phyloP scores from a whole-genome alignment of 805 yeast species.

The Monosporozyma siamensis region DNA sequence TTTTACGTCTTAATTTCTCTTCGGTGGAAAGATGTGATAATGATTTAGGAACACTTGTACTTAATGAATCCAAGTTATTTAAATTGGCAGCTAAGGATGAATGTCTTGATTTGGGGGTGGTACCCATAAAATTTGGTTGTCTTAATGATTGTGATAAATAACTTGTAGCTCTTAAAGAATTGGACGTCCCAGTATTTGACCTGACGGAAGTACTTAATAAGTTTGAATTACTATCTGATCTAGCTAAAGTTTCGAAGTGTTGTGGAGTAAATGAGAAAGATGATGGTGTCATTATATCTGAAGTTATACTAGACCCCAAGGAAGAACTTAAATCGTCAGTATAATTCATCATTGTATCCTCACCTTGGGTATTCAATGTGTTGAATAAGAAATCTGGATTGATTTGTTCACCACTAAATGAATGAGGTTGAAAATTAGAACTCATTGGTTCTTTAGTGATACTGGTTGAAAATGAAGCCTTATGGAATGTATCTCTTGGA shows the following conservation, averaged over 20 bases:
- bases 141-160: slow-evolving; percentile 25
- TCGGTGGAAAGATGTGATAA: slow-evolving; percentile 33
- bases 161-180: slow-evolving; percentile 21
- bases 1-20: slow-evolving; percentile 62
- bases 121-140: slow-evolving; percentile 16
- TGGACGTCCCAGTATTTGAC: slow-evolving; percentile 22
- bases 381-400: slow-evolving; percentile 16
- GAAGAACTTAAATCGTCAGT: slow-evolving; percentile 27
- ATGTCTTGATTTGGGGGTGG: slow-evolving; percentile 26
- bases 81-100: slow-evolving; percentile 19
- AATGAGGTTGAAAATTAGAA: background rate
- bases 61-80: slow-evolving; percentile 1
- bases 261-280: slow-evolving; percentile 22
- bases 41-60: slow-evolving; percentile 15
- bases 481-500: background rate
- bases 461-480: slow-evolving; percentile 2
- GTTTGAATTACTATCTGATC: slow-evolving; percentile 1
- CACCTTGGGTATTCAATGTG: slow-evolving; percentile 2
- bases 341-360: slow-evolving; percentile 15
- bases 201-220: slow-evolving; percentile 8
- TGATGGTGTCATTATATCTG: slow-evolving; percentile 18
- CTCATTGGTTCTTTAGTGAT: background rate
- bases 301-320: slow-evolving; percentile 22
- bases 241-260: slow-evolving; percentile 9
- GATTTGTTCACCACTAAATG: slow-evolving; percentile 5